These are phyloP conservation scores for Selenicereus undatus DNA, from an alignment of 148 eudicot species.

Conservation along the genomic window DNA sequence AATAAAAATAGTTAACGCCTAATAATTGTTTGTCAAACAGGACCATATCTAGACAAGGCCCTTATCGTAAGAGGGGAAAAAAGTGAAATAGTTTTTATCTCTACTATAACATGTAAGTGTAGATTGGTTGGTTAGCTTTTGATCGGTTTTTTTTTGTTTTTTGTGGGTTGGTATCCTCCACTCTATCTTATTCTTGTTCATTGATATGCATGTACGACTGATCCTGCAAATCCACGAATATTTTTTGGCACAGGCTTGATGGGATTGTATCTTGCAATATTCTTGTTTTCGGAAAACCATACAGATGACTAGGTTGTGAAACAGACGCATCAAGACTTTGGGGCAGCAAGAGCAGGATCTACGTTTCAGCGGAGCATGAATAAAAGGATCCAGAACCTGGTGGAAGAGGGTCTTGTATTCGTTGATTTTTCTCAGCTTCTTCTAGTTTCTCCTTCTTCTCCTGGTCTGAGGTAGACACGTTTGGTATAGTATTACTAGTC, in stretches of 20 bases:
- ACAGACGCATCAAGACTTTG: not conserved
- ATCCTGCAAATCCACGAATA: not conserved
- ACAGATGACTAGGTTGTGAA: constrained; percentile 2
- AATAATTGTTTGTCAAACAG: no score
- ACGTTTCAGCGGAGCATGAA: not conserved
- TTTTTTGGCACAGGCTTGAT: not conserved
- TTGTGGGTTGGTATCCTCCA: not conserved
- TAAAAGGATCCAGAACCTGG: no score
- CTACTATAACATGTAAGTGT: not conserved
- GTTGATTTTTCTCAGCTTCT: no score
- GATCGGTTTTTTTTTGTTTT: not conserved
- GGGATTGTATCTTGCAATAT: not conserved
- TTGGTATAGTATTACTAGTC: no score
- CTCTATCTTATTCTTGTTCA: not conserved
- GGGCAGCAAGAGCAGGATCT: not conserved
- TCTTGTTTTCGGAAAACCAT: not conserved
- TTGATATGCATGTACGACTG: not conserved
- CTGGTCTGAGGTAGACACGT: no score
- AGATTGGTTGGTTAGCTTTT: not conserved
- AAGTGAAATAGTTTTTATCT: no score
- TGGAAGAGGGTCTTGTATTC: no score
- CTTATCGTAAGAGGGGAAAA: no score
- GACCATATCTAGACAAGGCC: no score
- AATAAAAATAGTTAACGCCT: no score
- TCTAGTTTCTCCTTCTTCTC: no score